Evolutionary conservation across 345 rosid genomes (phyloP).

Genomic region (Dipteronia dyeriana): DNA sequence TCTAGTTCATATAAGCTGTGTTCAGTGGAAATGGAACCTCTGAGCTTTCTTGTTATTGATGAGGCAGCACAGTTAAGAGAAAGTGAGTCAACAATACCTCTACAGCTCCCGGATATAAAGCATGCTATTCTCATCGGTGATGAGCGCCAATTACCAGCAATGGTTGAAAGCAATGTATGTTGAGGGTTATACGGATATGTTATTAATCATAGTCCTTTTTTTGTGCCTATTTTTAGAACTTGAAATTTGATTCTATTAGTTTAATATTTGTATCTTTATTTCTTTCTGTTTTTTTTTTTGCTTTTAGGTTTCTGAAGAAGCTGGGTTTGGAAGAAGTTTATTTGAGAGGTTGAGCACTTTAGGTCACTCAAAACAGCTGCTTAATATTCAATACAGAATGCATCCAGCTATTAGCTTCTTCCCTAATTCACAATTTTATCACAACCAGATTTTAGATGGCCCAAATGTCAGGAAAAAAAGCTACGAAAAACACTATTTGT

Average conservation of each 20-base stretch:
- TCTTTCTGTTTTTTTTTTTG: too few species aligned
- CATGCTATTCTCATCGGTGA: conserved; percentile 55
- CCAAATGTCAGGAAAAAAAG: conserved; percentile 30
- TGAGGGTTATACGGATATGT: not conserved
- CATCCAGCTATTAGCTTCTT: too few species aligned
- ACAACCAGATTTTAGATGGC: not conserved
- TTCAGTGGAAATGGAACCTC: conserved; percentile 24
- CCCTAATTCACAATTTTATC: too few species aligned
- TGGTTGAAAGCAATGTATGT: conserved; percentile 49
- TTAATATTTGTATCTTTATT: too few species aligned
- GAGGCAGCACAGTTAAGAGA: conserved; percentile 71
- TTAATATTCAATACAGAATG: too few species aligned
- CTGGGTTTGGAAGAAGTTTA: too few species aligned
- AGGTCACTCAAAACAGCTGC: too few species aligned
- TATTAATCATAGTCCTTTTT: too few species aligned
- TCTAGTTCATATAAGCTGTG: conserved; percentile 39
- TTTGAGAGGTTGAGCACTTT: too few species aligned
- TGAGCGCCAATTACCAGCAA: conserved; percentile 53
- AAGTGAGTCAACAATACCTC: conserved; percentile 54
- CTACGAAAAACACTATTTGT: conserved; percentile 34
- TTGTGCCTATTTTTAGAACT: too few species aligned
- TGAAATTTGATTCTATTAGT: too few species aligned
- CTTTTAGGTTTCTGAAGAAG: too few species aligned
- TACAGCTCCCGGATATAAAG: conserved; percentile 41
- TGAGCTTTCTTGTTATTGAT: conserved; percentile 49